Evolutionary conservation across 1,139 yeast genomes (phyloP).

Genomic region (Kluyveromyces sp.): DNA sequence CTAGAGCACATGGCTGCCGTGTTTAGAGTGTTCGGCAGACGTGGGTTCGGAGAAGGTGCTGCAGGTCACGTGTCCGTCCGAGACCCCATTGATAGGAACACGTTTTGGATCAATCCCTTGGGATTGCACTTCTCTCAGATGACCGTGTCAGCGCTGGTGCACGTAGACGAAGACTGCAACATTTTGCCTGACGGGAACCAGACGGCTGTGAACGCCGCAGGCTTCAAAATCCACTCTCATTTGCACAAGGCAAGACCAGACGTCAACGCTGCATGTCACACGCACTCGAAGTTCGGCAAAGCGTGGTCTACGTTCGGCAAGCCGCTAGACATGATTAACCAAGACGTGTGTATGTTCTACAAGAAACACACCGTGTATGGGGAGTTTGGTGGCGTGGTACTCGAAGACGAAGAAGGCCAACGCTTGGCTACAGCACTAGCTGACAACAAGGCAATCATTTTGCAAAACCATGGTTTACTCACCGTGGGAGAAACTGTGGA

Average conservation of each 20-base stretch:
- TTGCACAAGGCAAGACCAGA: constrained; percentile 68
- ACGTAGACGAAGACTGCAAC: constrained; percentile 60
- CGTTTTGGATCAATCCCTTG: constrained; percentile 72
- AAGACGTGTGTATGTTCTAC: constrained; percentile 63
- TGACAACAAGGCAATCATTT: constrained; percentile 53
- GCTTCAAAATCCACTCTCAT: constrained; percentile 69
- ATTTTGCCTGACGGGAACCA: constrained; percentile 53
- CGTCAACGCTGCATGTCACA: constrained; percentile 70
- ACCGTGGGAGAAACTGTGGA: constrained; percentile 71
- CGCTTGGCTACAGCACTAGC: constrained; percentile 62
- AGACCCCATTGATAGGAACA: constrained; percentile 59
- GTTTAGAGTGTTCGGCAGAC: constrained; percentile 66
- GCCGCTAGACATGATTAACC: constrained; percentile 70
- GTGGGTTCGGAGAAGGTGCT: constrained; percentile 64
- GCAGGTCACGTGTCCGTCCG: constrained; percentile 74
- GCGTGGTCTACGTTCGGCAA: constrained; percentile 64
- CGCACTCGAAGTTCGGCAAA: constrained; percentile 65
- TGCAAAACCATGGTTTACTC: constrained; percentile 67
- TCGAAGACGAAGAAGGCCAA: constrained; percentile 59
- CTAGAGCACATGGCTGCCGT: constrained; percentile 74
- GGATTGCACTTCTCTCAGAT: constrained; percentile 64
- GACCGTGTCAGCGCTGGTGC: constrained; percentile 65
- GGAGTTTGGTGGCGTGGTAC: constrained; percentile 71
- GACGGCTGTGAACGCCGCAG: constrained; percentile 64
- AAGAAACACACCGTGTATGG: constrained; percentile 56